Base-by-base conservation (phyloP, 2,329 filamentous ascomycete species). In the Microcyclosporella mali region DNA sequence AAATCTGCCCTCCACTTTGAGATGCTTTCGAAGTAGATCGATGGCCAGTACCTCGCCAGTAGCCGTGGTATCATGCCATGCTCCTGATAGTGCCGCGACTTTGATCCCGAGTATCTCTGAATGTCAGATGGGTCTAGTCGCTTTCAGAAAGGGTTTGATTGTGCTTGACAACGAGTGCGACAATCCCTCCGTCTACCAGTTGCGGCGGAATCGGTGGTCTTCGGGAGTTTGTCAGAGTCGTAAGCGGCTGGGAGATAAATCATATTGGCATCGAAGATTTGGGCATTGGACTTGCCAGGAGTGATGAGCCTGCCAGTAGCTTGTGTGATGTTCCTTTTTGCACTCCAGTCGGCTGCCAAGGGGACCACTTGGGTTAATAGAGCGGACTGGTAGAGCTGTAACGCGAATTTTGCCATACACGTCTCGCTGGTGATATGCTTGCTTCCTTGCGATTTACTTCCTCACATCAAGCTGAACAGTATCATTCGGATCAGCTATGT, bases 11-110 rank as follows among this genome's bases (percentile, higher is more conserved):
- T 44, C 35, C 14, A 44, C 18, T 8, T 39, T 21, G 3, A 7
- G 35, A n/a, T 44, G 16, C 17, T 37, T 32, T 21, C 28, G 33
- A 6, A 43, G 35, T 9, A 43, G 29, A 30, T 34, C 32, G 18
- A 34, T 34, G 14, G 32, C 17, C 32, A 18, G 28, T 2, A 7
- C 35, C 4, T 28, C 35, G 2, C 18, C 35, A 14, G 35, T 37
- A 4, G 35, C 35, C n/a, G 35, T 37, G 10, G 37, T 40, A 17
- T 40, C 37, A 12, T 40, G 37, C 6, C 37, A 25, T 19, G 37
- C 37, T 16, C 37, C 37, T 27, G 32, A 28, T 25, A 40, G 32
- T 8, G 37, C 21, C 37, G 31, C 32, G 37, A 40, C 37, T n/a
- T 17, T 40, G 37, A 10, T 40, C 37, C 8, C 38, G 9, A 18